Percentiles rank a stretch among this genome's conserved stretches.
These are phyloP conservation scores for Ogataea trehalophila DNA, from an alignment of 805 yeast species.

Conservation along the genomic window DNA sequence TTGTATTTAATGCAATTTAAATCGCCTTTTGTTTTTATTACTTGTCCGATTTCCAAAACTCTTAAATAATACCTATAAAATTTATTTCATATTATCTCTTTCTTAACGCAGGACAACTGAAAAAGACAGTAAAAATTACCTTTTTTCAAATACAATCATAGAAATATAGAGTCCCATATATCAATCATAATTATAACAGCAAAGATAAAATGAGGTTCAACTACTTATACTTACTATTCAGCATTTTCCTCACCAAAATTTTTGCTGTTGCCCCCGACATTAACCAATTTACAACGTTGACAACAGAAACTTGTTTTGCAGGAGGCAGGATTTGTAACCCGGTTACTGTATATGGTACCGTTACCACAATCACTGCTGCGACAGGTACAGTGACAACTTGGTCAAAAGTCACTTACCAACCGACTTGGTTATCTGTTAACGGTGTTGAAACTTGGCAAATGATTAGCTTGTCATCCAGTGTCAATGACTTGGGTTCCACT, in stretches of 20 bases:
- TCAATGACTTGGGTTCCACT: constrained; percentile 15
- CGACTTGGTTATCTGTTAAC: constrained; percentile 14
- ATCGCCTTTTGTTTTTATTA: too few relatives aligned
- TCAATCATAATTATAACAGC: too few relatives aligned
- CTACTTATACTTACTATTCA: too few relatives aligned
- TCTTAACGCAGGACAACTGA: too few relatives aligned
- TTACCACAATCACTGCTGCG: not conserved
- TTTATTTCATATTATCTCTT: too few relatives aligned
- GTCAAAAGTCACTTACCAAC: constrained; percentile 8
- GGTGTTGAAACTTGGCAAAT: constrained; percentile 18
- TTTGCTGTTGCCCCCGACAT: constrained; percentile 11
- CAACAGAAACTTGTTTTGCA: constrained; percentile 12
- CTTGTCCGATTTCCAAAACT: too few relatives aligned
- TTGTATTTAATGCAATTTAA: too few relatives aligned
- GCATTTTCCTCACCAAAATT: not conserved
- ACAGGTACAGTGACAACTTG: constrained; percentile 1
- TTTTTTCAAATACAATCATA: too few relatives aligned
- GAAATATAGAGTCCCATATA: too few relatives aligned
- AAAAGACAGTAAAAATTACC: too few relatives aligned
- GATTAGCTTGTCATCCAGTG: constrained; percentile 13
- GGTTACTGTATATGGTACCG: constrained; percentile 5
- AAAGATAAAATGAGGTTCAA: too few relatives aligned
- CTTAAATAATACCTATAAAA: too few relatives aligned
- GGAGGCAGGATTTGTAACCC: constrained; percentile 16
- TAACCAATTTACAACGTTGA: constrained; percentile 8